Conservation (phyloP, 805 yeast species). For the Hanseniaspora mollemarum region DNA sequence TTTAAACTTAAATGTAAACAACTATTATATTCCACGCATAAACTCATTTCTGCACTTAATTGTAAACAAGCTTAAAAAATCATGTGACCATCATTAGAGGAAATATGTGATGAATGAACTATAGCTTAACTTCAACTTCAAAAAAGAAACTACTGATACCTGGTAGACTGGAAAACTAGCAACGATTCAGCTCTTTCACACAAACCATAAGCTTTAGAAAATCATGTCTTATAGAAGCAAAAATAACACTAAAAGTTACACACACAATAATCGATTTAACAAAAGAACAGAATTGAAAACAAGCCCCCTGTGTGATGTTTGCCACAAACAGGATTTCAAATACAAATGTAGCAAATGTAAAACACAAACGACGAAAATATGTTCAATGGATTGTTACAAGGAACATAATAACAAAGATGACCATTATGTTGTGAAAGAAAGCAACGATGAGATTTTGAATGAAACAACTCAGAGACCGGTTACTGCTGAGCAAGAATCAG, state of each 20-base stretch:
- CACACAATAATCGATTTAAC: background rate
- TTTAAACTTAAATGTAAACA: no score
- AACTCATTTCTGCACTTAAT: no score
- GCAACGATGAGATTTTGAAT: constrained; percentile 2
- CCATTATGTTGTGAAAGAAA: constrained; percentile 20
- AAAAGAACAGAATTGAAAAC: background rate
- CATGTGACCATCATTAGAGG: no score
- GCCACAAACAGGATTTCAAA: constrained; percentile 29
- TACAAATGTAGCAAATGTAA: constrained; percentile 42
- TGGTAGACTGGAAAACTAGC: no score
- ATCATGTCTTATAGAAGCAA: background rate
- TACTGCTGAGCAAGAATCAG: background rate
- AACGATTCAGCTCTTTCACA: no score
- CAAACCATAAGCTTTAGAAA: no score
- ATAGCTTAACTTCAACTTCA: no score
- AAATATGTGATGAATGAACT: no score
- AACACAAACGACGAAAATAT: constrained; percentile 30
- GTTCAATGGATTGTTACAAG: constrained; percentile 53
- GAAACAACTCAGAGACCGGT: background rate
- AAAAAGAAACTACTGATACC: no score
- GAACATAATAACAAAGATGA: constrained; percentile 30
- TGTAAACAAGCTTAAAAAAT: no score
- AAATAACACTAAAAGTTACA: background rate
- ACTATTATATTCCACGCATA: no score
- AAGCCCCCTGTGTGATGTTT: constrained; percentile 27